Evolutionary conservation across 1,284 basidiomycete genomes (phyloP).

Genomic region (Ganoderma lingzhi): DNA sequence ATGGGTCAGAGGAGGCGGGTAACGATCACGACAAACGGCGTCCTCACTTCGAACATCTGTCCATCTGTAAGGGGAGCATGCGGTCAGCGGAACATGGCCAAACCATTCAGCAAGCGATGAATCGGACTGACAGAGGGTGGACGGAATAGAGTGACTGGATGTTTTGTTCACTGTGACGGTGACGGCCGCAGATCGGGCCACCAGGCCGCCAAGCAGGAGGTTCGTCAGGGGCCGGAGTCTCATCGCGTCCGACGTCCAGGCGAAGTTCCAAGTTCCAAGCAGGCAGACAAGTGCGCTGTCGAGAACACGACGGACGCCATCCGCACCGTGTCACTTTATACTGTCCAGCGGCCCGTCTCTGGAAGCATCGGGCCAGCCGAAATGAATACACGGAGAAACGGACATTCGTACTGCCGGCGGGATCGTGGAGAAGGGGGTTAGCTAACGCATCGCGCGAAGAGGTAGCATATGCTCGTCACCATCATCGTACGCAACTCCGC

Average conservation of each 20-base stretch:
- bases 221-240: constrained; percentile 10
- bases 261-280: constrained; percentile 2
- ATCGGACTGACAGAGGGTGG: constrained; percentile 41
- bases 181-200: constrained; percentile 30
- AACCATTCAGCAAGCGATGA: constrained; percentile 5
- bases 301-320: not conserved
- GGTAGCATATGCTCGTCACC: constrained; percentile 23
- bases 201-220: constrained; percentile 21
- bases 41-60: constrained; percentile 49
- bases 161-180: constrained; percentile 35
- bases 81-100: constrained; percentile 7
- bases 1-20: constrained; percentile 7
- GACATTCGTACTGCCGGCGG: constrained; percentile 14
- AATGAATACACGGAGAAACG: constrained; percentile 13
- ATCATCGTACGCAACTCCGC: constrained; percentile 14
- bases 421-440: constrained; percentile 19
- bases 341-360: constrained; percentile 15
- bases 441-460: constrained; percentile 20
- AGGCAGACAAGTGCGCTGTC: constrained; percentile 1
- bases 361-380: not conserved
- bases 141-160: constrained; percentile 37
- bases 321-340: constrained; percentile 21
- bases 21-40: constrained; percentile 1
- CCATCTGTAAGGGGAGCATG: constrained; percentile 39
- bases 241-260: constrained; percentile 15